These are phyloP conservation scores for Globisporangium splendens DNA, from an alignment of 352 stramenopile species.

Conservation along the genomic window DNA sequence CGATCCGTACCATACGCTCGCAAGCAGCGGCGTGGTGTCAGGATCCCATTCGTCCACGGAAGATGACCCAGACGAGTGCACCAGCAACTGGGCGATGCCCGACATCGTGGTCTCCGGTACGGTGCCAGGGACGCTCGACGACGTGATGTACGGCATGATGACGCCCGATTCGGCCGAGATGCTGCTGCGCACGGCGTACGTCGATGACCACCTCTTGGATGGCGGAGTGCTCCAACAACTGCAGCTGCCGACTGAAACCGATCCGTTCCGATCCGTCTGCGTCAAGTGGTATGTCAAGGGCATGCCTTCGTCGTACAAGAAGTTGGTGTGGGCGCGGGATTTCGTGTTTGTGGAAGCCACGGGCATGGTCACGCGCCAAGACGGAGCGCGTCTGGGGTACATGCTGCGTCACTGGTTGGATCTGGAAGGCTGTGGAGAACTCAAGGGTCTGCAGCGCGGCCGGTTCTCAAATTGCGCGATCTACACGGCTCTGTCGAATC, in stretches of 20 bases:
- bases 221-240: constrained; percentile 11
- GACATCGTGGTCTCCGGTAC: constrained; percentile 14
- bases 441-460: constrained; percentile 10
- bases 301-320: constrained; percentile 3
- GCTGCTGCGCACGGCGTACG: constrained; percentile 16
- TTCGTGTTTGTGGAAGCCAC: constrained; percentile 18
- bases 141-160: constrained; percentile 18
- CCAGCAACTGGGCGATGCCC: constrained; percentile 9
- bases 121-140: constrained; percentile 13
- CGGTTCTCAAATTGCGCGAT: constrained; percentile 12
- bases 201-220: constrained; percentile 16
- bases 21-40: too few species aligned
- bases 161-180: constrained; percentile 17
- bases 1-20: too few species aligned
- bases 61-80: too few species aligned
- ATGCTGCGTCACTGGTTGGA: constrained; percentile 16
- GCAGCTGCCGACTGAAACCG: constrained; percentile 3
- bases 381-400: constrained; percentile 17
- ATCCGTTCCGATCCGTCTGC: constrained; percentile 18
- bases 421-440: constrained; percentile 1
- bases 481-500: constrained; percentile 9
- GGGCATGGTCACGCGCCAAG: constrained; percentile 2
- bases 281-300: constrained; percentile 20
- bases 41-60: too few species aligned
- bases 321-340: constrained; percentile 11